A percentile compares a stretch with the other conserved stretches of the same genome.
These are phyloP conservation scores for Wilhelminamyces savonicus DNA, from an alignment of 805 yeast species.

Conservation along the genomic window DNA sequence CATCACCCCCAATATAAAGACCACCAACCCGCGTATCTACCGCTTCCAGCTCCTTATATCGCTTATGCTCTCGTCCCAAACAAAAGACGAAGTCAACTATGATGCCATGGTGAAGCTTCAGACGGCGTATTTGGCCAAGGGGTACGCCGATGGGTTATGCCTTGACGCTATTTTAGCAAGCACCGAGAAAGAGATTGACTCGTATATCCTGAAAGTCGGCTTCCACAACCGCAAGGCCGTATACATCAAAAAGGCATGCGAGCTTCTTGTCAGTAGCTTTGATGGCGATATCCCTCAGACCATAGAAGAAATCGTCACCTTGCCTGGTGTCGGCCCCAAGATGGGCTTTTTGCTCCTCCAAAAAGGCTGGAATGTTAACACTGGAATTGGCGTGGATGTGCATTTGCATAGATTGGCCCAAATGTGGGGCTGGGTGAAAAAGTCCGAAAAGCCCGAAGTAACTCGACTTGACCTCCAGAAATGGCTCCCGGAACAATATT, in stretches of 20 bases:
- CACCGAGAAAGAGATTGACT: conserved; percentile 54
- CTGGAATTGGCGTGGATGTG: conserved; percentile 93
- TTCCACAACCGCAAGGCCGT: conserved; percentile 77
- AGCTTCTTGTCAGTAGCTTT: conserved; percentile 42
- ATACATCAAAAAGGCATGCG: conserved; percentile 59
- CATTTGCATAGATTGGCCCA: conserved; percentile 78
- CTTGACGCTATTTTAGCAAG: conserved; percentile 47
- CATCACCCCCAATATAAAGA: conserved; percentile 28
- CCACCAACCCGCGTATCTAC: conserved; percentile 30
- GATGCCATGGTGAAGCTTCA: conserved; percentile 64
- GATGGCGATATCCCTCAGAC: conserved; percentile 69
- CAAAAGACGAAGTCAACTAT: conserved; percentile 82
- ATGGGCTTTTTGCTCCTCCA: conserved; percentile 84
- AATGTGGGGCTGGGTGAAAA: conserved; percentile 72
- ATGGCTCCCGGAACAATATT: conserved; percentile 68
- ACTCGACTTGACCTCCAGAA: conserved; percentile 62
- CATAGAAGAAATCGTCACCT: conserved; percentile 52
- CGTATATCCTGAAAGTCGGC: conserved; percentile 72
- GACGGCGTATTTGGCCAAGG: conserved; percentile 30
- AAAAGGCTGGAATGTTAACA: conserved; percentile 69
- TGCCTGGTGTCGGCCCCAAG: conserved; percentile 95
- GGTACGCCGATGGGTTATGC: conserved; percentile 46
- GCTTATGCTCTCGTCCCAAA: conserved; percentile 84
- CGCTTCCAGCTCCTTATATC: conserved; percentile 75
- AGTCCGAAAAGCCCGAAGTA: conserved; percentile 61